Evolutionary conservation across 2,329 filamentous ascomycete species (phyloP), one percentile per base, ranked within the genome.

Genomic region (Fusarium sp.): DNA sequence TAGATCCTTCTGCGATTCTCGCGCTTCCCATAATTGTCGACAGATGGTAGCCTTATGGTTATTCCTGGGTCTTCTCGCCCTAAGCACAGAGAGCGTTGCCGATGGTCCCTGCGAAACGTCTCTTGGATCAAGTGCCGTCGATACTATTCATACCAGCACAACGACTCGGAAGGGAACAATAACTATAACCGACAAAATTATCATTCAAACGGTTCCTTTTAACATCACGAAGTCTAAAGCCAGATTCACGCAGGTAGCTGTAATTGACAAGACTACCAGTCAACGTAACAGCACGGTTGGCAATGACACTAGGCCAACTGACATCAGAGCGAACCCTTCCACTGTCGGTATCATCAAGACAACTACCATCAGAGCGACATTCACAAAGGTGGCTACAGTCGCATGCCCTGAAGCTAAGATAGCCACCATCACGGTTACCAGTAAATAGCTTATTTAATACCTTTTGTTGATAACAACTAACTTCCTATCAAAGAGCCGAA

Each of bases 401-500:
- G n/a, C 50, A 26, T 5, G 3, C 6, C 6, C 17, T 1, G 12
- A 26, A 12, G 50, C 9, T 2, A 36, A 14, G 3, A 36, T 36
- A 52, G 50, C 30, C 13, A 52, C 6, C n/a, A 20, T 20, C 3
- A 36, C 50, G 3, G 18, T 52, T 22, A 22, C 50, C 9, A 26
- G 48, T 51, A 28, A 28, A 8, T 28, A 28, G 28, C 28, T 28
- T 28, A 28, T 8, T 28, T 28, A 28, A 28, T 28, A 28, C 28
- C 28, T 28, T 28, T 10, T 28, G 28, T 9, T 28, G 28, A 28
- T 28, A 28, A 30, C 9, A 11, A 3, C 28, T 51, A 8, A 51
- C 30, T 3, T 14, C 2, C 0, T 5, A 4, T 2, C 4, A 4
- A 24, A 52, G 48, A 1, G 0, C 30, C n/a, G 1, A 20, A 0